phyloP scores from a whole-genome alignment of 2,329 filamentous ascomycete genomes.

The Alternaria ventricosa region DNA sequence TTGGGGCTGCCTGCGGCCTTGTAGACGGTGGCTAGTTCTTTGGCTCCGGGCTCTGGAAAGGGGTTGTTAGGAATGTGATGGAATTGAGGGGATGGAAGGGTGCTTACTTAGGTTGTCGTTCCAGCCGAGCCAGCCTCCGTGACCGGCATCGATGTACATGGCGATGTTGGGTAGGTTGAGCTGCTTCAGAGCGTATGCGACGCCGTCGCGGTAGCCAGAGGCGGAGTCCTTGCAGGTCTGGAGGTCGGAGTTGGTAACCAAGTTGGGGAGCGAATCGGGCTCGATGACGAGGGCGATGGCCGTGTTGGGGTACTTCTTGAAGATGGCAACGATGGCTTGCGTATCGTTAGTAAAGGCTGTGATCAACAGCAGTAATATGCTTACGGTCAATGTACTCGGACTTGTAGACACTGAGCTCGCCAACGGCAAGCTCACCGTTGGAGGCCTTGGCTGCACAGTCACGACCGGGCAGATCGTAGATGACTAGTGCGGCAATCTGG shows the following conservation, averaged over 20 bases:
- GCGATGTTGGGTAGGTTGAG: conserved; percentile 68
- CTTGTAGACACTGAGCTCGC: conserved; percentile 60
- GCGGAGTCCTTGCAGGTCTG: conserved; percentile 63
- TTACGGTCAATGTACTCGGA: conserved; percentile 59
- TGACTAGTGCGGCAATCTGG: conserved; percentile 62
- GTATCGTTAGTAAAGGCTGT: neutral
- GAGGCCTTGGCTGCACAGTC: conserved; percentile 70
- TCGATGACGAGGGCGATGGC: conserved; percentile 57
- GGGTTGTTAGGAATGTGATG: neutral
- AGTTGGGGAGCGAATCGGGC: conserved; percentile 68
- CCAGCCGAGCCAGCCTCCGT: conserved; percentile 72
- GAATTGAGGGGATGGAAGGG: neutral
- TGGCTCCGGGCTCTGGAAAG: conserved; percentile 54
- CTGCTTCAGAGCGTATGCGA: conserved; percentile 64
- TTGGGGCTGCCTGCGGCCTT: conserved; percentile 57
- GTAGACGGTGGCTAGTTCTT: conserved; percentile 58
- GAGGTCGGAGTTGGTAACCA: conserved; percentile 66
- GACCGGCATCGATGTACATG: conserved; percentile 70
- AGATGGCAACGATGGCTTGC: conserved; percentile 58
- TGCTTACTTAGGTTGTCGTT: conserved; percentile 60
- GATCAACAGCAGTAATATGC: neutral
- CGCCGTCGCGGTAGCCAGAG: conserved; percentile 63
- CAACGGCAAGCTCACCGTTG: conserved; percentile 67
- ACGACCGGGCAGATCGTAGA: conserved; percentile 70
- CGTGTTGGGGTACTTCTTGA: conserved; percentile 61